Evolutionary conservation across 768 basidiomycete species (phyloP), one percentile per base, ranked within the genome.

Genomic region (Favolaschia claudopus): DNA sequence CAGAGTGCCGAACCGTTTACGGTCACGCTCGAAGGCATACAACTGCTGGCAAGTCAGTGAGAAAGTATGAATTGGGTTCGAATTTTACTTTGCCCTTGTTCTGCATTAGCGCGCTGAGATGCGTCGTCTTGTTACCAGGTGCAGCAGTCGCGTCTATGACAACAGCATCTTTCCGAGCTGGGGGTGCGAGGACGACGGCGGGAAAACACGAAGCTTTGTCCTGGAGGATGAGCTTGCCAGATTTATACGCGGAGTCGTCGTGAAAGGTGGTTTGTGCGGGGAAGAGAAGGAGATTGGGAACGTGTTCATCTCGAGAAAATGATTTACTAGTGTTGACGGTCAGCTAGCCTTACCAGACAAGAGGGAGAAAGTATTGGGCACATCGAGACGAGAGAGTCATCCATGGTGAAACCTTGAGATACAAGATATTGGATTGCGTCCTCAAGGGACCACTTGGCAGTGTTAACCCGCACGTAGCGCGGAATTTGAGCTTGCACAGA

Each of bases 151-250:
- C 95, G 73, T 99, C 96, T 36, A 98, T 91, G 28, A 95, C 92
- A 43, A 83, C 78, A 51, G 77, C 74, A 37, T 79, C 71, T 20
- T 85, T 79, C 19, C 69, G 72, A 2, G 79, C 74, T 12, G 89
- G 89, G 38, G 93, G 91, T 20, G 87, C 82, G n/a, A 99, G 85
- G 7, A 98, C 84, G 57, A 87, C 78, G 0, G 96, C 94, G 17
- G 97, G 94, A 72, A 99, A 95, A 74, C 97, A 99, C 54, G 95
- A 96, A 19, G 97, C 96, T 71, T 99, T 98, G 74, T 99, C 97
- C 74, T 99, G 97, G 7, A 99, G 77, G 59, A 99, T 96, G 31
- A 99, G 77, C 57, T 88, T 92, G 25, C 95, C 95, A 29, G 83
- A 76, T 63, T 79, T 79, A 74, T 95, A 97, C 20, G 87, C 82